Conservation (phyloP, 1,284 basidiomycete genomes). For the Omphalotus olearius region DNA sequence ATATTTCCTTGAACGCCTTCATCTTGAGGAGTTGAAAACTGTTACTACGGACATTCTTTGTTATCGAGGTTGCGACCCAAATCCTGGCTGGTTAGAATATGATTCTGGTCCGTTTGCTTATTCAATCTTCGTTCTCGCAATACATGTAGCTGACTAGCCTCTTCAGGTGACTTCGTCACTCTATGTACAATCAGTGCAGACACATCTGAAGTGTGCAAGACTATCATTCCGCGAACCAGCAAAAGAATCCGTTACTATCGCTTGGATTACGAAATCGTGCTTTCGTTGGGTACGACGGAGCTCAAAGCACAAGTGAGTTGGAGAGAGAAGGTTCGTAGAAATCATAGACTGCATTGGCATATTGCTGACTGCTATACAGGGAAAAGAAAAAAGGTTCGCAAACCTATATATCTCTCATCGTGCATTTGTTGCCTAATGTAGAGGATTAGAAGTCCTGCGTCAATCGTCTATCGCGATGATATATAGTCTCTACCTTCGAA, state of each 20-base stretch:
- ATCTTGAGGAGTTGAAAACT: not conserved
- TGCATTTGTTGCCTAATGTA: not conserved
- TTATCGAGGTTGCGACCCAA: not conserved
- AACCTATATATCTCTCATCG: not conserved
- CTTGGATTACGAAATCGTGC: constrained; percentile 9
- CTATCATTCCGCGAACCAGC: not conserved
- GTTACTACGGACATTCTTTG: constrained; percentile 1
- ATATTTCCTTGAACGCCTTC: not conserved
- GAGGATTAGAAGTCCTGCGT: constrained; percentile 1
- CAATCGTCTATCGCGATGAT: not conserved
- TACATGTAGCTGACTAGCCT: not conserved
- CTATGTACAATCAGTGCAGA: constrained; percentile 10
- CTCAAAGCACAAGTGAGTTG: constrained; percentile 15
- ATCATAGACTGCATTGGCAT: not conserved
- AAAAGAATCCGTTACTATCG: constrained; percentile 1
- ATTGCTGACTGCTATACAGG: not conserved
- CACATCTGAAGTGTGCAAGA: not conserved
- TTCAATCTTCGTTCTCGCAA: not conserved
- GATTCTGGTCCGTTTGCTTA: not conserved
- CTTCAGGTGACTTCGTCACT: constrained; percentile 2
- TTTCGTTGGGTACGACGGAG: constrained; percentile 13
- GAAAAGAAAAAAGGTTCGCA: constrained; percentile 6
- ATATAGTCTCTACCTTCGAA: too few relatives aligned
- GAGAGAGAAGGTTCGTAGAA: constrained; percentile 4
- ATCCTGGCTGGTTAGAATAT: constrained; percentile 1